Evolutionary conservation across 163 green algal species (phyloP), one percentile per base, ranked within the genome.

Genomic region (Dunaliella salina): DNA sequence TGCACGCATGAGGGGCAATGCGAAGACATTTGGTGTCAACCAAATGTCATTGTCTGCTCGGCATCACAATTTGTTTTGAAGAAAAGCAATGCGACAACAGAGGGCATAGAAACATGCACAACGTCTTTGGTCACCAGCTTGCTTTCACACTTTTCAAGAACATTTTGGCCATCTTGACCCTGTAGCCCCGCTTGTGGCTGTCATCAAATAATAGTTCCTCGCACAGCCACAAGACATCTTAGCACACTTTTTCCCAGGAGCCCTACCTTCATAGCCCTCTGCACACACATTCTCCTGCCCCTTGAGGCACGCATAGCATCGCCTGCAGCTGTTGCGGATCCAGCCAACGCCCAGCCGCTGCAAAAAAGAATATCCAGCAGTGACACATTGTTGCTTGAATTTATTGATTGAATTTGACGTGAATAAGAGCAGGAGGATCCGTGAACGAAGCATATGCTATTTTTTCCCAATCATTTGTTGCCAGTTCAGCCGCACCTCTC

Each of bases 271-370:
- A 85, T 91, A 91, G 24, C 88, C 88, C 86, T 91, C 84, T 34
- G 83, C 84, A 81, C 88, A 91, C 25, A 91, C 35, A 86, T 91
- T 91, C 75, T 91, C 88, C 81, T 91, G 75, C 34, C 88, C 88
- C 1, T 81, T 82, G 33, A 88, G 50, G 84, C 88, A 91, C 34
- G 63, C 80, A 24, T 33, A 12, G 84, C 88, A 91, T 30, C 30
- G 5, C 34, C 88, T 81, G 84, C 88, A 91, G 50, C 67, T 86
- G 86, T 86, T 45, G 12, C 15, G 57, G 84, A 91, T 91, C 88
- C 88, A 89, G 33, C 85, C 87, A 82, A 88, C 87, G 29, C 87
- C 87, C 32, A 85, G 59, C 4, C 83, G 63, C 83, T 85, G 59
- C n/a, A 69, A 85, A 22, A 81, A 75, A 69, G 18, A 18, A 18